These are phyloP conservation scores for Sparassis latifolia DNA, from an alignment of 1,284 basidiomycete species.

Conservation along the genomic window DNA sequence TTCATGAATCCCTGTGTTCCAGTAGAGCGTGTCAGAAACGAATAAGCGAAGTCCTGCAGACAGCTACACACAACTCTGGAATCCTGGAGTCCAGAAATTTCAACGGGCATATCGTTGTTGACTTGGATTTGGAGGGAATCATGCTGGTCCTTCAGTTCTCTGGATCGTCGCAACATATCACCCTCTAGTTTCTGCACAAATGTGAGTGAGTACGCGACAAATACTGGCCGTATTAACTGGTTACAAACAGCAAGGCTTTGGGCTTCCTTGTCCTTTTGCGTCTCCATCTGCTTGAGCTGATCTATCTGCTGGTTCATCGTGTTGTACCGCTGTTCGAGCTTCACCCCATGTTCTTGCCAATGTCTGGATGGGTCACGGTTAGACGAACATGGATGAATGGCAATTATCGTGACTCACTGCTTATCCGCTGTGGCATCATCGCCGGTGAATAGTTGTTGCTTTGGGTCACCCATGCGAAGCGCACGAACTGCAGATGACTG, in stretches of 20 bases:
- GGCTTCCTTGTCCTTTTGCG: constrained; percentile 1
- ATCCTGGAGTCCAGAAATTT: constrained; percentile 59
- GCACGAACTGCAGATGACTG: constrained; percentile 31
- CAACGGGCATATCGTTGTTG: constrained; percentile 70
- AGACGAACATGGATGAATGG: neutral
- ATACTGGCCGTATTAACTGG: constrained; percentile 2
- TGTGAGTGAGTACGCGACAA: neutral
- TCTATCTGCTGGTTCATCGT: constrained; percentile 2
- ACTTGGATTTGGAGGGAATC: constrained; percentile 49
- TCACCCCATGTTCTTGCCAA: constrained; percentile 13
- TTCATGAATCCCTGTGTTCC: constrained; percentile 44
- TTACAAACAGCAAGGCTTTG: neutral
- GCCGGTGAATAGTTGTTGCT: constrained; percentile 44
- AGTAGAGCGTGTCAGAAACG: neutral
- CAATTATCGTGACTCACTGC: constrained; percentile 20
- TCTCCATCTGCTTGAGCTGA: constrained; percentile 3
- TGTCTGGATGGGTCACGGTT: constrained; percentile 9
- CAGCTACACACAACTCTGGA: constrained; percentile 37
- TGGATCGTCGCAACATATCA: constrained; percentile 3
- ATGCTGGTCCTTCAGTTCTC: constrained; percentile 25
- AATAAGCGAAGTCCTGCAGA: neutral
- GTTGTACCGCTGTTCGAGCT: constrained; percentile 12
- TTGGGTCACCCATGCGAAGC: constrained; percentile 32
- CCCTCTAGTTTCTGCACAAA: constrained; percentile 7
- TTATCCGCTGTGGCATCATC: constrained; percentile 28